Base-by-base conservation (phyloP, 2,329 filamentous ascomycete species). In the Botrytis tulipae region DNA sequence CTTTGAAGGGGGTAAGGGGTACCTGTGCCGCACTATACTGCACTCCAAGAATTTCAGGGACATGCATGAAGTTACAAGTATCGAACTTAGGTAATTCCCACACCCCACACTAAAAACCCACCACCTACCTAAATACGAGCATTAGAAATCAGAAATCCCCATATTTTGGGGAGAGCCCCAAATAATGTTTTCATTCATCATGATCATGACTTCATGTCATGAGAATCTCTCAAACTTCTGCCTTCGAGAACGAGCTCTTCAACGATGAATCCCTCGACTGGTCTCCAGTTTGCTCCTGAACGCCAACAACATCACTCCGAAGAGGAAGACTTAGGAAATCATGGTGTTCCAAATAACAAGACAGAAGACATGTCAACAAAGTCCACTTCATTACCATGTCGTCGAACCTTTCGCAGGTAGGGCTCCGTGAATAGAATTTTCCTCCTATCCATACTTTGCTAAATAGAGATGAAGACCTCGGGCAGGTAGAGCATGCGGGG, bases 401-500 rank as follows among this genome's bases (percentile, higher is more conserved):
- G 65, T n/a, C 65, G 65, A n/a, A 29, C 46, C n/a, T 67, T 67
- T 54, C 65, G 65, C 25, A 67, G 65, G 65, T 67, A 67, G 35
- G 35, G 65, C 25, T 54, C 35, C 46, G 29, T 54, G 8, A 29
- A 37, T n/a, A 29, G 9, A 4, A 2, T 9, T n/a, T 37, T 29
- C 40, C 37, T 29, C 32, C 37, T 40, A 25, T 67, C 1, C 12
- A 32, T 18, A 54, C 4, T 7, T 40, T 54, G 35, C 65, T 67
- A 22, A 67, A 65, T n/a, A n/a, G 25, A 25, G 22, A 37, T 22
- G 12, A 40, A 73, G 71, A 73, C 71, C 65, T 29, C 71, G 71
- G n/a, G 65, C 71, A 37, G 71, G 71, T 20, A 57, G 71, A 40
- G 71, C 71, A 61, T 73, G 71, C 65, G 71, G 66, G 71, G 71